Conservation (phyloP, 2,329 filamentous ascomycete species). For the Exophiala dermatitidis region DNA sequence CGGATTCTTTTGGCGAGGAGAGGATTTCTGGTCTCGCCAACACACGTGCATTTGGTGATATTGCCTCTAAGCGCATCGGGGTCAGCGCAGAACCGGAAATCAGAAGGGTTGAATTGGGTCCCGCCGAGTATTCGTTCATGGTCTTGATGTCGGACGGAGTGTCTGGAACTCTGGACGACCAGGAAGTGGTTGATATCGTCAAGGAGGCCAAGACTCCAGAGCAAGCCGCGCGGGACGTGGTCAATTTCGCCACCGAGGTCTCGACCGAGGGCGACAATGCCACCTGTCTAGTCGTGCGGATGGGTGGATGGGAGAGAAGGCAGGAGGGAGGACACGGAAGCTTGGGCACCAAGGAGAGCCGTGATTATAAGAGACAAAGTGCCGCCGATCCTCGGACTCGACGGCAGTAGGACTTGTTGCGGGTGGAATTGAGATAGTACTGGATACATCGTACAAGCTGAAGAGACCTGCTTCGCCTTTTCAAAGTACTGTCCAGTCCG, state of each 20-base stretch:
- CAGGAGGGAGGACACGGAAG: conserved; percentile 79
- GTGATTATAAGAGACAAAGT: conserved; percentile 74
- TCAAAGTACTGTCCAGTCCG: neutral
- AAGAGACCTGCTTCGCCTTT: neutral
- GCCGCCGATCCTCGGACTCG: conserved; percentile 72
- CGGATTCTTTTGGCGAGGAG: conserved; percentile 95
- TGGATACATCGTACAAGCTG: neutral
- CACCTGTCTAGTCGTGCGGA: conserved; percentile 55
- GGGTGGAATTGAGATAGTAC: neutral
- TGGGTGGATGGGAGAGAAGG: conserved; percentile 58
- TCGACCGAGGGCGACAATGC: conserved; percentile 58
- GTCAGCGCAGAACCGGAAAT: conserved; percentile 93
- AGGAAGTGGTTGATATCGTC: conserved; percentile 92
- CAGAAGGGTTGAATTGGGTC: conserved; percentile 65
- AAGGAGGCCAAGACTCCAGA: conserved; percentile 87
- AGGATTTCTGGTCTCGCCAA: conserved; percentile 91
- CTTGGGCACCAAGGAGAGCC: conserved; percentile 82
- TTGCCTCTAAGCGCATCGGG: conserved; percentile 82
- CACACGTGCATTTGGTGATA: conserved; percentile 88
- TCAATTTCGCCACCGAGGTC: conserved; percentile 83
- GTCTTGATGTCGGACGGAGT: conserved; percentile 86
- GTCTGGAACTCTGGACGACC: conserved; percentile 75
- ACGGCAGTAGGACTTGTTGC: conserved; percentile 34
- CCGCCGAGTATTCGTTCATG: conserved; percentile 82
- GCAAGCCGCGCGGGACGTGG: conserved; percentile 69